A percentile compares a stretch with the other conserved stretches of the same genome.
Evolutionary conservation across 495 filamentous ascomycete species (phyloP).

Genomic region (Sphaerosporella brunnea): DNA sequence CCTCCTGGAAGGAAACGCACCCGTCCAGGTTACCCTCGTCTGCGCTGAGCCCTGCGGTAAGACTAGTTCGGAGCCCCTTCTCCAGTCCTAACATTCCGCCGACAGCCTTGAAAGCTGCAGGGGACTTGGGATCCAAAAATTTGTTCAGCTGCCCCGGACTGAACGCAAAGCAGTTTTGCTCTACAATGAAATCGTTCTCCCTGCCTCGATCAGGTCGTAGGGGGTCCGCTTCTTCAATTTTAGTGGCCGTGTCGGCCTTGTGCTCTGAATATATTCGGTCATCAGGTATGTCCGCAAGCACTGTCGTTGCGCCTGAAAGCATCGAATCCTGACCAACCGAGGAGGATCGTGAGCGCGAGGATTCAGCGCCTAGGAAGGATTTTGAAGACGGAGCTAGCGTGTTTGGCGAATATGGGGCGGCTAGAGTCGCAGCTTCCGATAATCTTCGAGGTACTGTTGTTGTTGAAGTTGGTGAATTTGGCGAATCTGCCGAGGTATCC

Average conservation of each 20-base stretch:
- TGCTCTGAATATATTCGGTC: no score
- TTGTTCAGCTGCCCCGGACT: slow-evolving; percentile 55
- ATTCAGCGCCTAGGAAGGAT: no score
- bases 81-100: slow-evolving; percentile 52
- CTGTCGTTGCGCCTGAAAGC: slow-evolving; percentile 17
- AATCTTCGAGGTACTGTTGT: neutral
- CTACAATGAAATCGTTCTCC: slow-evolving; percentile 45
- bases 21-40: slow-evolving; percentile 46
- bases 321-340: slow-evolving; percentile 18
- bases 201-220: slow-evolving; percentile 41
- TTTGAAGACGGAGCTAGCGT: no score
- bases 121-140: slow-evolving; percentile 55
- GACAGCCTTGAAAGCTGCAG: slow-evolving; percentile 49
- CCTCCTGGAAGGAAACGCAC: slow-evolving; percentile 43
- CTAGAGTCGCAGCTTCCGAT: slow-evolving; percentile 1
- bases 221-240: slow-evolving; percentile 27
- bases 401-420: neutral
- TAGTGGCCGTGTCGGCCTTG: slow-evolving; percentile 32
- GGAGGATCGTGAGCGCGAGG: neutral
- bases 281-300: no score
- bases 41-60: slow-evolving; percentile 44
- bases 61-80: slow-evolving; percentile 47
- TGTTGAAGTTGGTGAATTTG: neutral
- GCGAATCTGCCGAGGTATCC: neutral
- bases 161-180: slow-evolving; percentile 54